Evolutionary conservation across 164 flowering plant genomes (phyloP), one percentile per base, ranked within the genome.

Genomic region (Platanus orientalis): DNA sequence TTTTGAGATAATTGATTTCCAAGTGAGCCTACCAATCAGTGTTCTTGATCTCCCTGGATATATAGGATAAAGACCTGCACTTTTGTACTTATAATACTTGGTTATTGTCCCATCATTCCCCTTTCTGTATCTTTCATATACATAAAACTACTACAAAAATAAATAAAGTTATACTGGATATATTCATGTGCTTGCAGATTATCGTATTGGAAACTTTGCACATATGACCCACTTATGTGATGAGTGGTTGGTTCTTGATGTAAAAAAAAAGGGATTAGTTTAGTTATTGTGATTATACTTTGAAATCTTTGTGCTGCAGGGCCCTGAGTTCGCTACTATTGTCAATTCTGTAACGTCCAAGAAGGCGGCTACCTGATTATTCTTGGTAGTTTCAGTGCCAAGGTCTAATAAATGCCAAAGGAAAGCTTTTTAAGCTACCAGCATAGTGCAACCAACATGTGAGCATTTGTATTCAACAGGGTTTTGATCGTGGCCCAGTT

Each of bases 301-400:
- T 23, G 12, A 16, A 16, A 6, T 54, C 48, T 62, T 62, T 53
- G 6, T 71, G 40, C 48, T 75, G 66, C 78, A 93, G 98, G 97
- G 97, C 58, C 92, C 91, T 48, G 97, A 93, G 68, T 93, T 93
- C 64, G 93, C 97, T 1, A 80, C 86, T 45, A 93, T 93, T 53
- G 79, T 86, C 70, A 89, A 93, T 73, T 85, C 98, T 16, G 98
- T 89, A 34, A 90, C 97, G 47, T 71, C 90, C 40, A 93, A 93
- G 88, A 93, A 89, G 77, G 97, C 90, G 66, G 83, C 88, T 60
- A 93, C 92, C 58, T 88, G 81, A 87, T 64, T 32, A 29, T 36
- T 14, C 21, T 39, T 9, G 48, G 34, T 19, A 27, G 39, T 27
- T 56, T 54, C 56, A 23, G 55, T 24, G 16, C 21, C 24, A 36